phyloP scores from a whole-genome alignment of 352 stramenopile species.

The Globisporangium nodosum region DNA sequence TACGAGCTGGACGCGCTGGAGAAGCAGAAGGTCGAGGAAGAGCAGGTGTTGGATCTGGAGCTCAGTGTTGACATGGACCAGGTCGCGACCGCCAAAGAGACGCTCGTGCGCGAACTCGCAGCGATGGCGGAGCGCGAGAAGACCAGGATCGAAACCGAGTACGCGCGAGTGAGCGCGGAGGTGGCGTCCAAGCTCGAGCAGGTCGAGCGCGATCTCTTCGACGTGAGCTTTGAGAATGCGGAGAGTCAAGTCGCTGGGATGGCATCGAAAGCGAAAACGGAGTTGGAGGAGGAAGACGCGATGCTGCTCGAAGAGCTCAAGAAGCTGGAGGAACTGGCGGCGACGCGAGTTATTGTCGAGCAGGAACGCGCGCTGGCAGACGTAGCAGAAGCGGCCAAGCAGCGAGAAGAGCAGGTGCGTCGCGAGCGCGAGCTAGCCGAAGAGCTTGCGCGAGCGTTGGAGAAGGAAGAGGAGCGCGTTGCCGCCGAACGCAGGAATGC shows the following conservation, averaged over 20 bases:
- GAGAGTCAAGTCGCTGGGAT: slow-evolving; percentile 4
- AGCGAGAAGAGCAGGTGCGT: slow-evolving; percentile 3
- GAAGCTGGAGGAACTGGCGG: slow-evolving; percentile 4
- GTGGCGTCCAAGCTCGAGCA: slow-evolving; percentile 7
- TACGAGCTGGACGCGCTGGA: slow-evolving; percentile 3
- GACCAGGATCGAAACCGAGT: slow-evolving; percentile 4
- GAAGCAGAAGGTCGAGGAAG: slow-evolving; percentile 3
- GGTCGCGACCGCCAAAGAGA: slow-evolving; percentile 12
- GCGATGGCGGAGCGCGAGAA: slow-evolving; percentile 2
- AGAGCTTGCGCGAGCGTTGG: slow-evolving; percentile 13
- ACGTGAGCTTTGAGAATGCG: not conserved
- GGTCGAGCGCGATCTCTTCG: not conserved
- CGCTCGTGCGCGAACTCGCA: slow-evolving; percentile 1
- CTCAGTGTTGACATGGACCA: slow-evolving; percentile 10
- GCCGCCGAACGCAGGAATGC: slow-evolving; percentile 2
- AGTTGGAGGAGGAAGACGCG: slow-evolving; percentile 10
- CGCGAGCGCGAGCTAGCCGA: slow-evolving; percentile 9
- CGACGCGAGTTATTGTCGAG: slow-evolving; percentile 3
- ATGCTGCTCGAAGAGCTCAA: slow-evolving; percentile 13
- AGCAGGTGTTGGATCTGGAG: slow-evolving; percentile 8
- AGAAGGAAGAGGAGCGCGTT: slow-evolving; percentile 16
- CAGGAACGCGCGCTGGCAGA: slow-evolving; percentile 3
- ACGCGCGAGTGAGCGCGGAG: not conserved
- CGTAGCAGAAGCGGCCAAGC: not conserved
- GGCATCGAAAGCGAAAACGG: not conserved